Conservation (phyloP, 139 green algal genomes). For the Gonium pectorale region DNA sequence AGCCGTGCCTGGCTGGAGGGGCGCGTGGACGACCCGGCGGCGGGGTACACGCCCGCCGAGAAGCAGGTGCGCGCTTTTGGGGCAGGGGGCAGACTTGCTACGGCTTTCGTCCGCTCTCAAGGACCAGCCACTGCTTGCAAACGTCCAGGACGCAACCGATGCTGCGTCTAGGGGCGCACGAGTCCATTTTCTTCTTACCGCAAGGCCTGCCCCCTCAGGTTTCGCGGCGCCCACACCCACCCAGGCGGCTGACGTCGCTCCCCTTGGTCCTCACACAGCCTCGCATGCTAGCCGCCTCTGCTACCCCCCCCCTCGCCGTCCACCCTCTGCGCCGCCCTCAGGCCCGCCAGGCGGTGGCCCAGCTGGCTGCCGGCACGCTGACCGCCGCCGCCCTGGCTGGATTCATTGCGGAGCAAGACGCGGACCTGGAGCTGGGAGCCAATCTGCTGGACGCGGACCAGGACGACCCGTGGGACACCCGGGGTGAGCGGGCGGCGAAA, state of each 20-base stretch:
- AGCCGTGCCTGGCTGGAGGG: constrained; percentile 49
- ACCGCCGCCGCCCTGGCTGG: constrained; percentile 6
- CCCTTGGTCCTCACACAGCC: neutral
- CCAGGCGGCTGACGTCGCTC: neutral
- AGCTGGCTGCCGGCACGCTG: neutral
- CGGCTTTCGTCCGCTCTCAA: neutral
- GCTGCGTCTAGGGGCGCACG: neutral
- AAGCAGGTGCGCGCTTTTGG: neutral
- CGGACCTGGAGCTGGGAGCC: neutral
- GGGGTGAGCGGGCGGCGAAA: neutral
- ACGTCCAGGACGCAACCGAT: neutral
- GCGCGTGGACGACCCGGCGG: neutral
- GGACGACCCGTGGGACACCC: neutral
- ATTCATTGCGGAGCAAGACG: constrained; percentile 5
- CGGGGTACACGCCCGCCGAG: constrained; percentile 22
- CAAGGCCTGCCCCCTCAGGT: neutral
- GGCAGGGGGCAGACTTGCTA: neutral
- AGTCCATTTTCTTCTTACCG: neutral
- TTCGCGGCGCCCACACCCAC: neutral
- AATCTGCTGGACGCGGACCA: neutral
- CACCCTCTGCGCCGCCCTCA: neutral
- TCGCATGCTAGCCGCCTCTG: no score
- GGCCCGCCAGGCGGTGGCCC: constrained; percentile 10
- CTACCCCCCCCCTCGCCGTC: neutral
- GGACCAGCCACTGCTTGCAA: neutral